A percentile compares a stretch with the other conserved stretches of the same genome.
Conservation (phyloP, 495 filamentous ascomycete species). For the Aspergillus mulundensis region DNA sequence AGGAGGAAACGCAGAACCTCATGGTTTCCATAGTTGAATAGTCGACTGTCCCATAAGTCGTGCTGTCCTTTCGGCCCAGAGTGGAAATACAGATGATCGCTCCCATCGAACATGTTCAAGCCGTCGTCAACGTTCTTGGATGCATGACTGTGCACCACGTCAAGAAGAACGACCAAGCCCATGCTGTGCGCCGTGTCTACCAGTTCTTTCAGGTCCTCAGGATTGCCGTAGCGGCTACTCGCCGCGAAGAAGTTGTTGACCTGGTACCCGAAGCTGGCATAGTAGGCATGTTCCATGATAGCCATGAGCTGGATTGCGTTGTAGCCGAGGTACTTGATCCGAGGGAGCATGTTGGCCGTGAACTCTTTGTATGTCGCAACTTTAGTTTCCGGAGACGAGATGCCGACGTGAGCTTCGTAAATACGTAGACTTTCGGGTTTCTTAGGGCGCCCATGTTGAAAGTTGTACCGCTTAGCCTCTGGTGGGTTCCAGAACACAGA, state of each 20-base stretch:
- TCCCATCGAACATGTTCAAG: slow-evolving; percentile 90
- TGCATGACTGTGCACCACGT: slow-evolving; percentile 96
- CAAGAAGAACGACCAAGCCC: slow-evolving; percentile 87
- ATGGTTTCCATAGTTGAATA: slow-evolving; percentile 96
- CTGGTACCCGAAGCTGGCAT: slow-evolving; percentile 98
- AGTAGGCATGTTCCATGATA: slow-evolving; percentile 98
- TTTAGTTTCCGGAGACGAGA: slow-evolving; percentile 83
- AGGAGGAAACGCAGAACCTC: slow-evolving; percentile 92
- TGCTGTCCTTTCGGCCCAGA: slow-evolving; percentile 77
- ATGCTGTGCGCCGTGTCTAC: slow-evolving; percentile 91
- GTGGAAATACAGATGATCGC: slow-evolving; percentile 95
- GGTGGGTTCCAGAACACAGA: slow-evolving; percentile 97
- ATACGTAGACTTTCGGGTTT: slow-evolving; percentile 85
- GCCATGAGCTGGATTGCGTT: slow-evolving; percentile 99
- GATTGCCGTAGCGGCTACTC: slow-evolving; percentile 89
- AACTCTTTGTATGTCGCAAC: slow-evolving; percentile 97
- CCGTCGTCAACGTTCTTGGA: slow-evolving; percentile 96
- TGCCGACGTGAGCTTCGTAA: slow-evolving; percentile 97
- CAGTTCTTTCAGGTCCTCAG: slow-evolving; percentile 93
- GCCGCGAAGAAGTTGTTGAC: slow-evolving; percentile 98
- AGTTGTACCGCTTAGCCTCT: slow-evolving; percentile 63
- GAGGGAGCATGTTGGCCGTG: slow-evolving; percentile 82
- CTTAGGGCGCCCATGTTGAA: slow-evolving; percentile 77
- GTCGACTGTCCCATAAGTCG: slow-evolving; percentile 89
- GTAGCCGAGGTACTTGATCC: slow-evolving; percentile 88